Evolutionary conservation across 345 rosid genomes (phyloP).

Genomic region (Combretum micranthum): DNA sequence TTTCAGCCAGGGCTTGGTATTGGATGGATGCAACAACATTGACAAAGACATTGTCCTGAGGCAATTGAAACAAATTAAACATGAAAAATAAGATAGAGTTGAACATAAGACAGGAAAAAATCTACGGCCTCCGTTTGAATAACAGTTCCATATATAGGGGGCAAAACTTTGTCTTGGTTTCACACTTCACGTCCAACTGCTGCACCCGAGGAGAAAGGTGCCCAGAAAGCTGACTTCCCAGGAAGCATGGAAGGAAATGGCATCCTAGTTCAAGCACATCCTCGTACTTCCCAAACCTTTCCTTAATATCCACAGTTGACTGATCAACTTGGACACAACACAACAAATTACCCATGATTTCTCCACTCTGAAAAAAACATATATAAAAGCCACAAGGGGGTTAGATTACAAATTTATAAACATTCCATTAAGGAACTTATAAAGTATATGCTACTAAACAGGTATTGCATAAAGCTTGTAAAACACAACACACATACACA

Average conservation of each 20-base stretch:
- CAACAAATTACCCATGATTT: conserved; percentile 8
- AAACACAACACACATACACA: no score
- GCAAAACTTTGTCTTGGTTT: conserved; percentile 23
- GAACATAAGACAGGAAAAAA: no score
- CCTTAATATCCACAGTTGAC: conserved; percentile 9
- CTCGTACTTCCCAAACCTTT: conserved; percentile 12
- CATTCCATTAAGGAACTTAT: no score
- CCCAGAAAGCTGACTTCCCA: conserved; percentile 8
- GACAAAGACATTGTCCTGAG: conserved; percentile 21
- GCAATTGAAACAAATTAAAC: no score
- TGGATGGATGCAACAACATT: conserved; percentile 23
- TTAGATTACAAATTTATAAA: no score
- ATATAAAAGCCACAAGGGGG: no score
- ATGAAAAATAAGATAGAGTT: no score
- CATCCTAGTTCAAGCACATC: conserved; percentile 14
- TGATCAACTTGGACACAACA: conserved; percentile 13
- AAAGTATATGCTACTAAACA: no score
- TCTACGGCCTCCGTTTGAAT: no score
- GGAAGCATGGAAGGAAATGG: conserved; percentile 12
- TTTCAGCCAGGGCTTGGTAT: conserved; percentile 18
- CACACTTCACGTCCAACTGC: conserved; percentile 17
- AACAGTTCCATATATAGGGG: no score
- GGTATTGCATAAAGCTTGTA: no score
- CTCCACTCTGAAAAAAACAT: background rate
- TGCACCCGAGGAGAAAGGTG: conserved; percentile 11